Conservation (phyloP, 2,329 filamentous ascomycete species). For the Emydomyces testavorans region DNA sequence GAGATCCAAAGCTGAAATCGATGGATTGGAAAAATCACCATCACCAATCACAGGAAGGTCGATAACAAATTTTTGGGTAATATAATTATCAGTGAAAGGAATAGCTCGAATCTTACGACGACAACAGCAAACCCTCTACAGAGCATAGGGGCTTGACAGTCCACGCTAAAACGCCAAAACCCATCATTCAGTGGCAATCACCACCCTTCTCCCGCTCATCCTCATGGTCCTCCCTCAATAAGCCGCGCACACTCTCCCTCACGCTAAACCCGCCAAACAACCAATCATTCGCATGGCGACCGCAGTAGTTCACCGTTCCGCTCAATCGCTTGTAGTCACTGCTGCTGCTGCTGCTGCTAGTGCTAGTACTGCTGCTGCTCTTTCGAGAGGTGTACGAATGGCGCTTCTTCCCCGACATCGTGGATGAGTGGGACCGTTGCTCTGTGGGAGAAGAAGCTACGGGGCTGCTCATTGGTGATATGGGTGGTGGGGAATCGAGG, state of each 20-base stretch:
- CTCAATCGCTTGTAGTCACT: constrained; percentile 31
- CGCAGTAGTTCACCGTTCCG: constrained; percentile 36
- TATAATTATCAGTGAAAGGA: neutral
- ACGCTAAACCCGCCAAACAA: constrained; percentile 41
- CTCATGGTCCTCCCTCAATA: constrained; percentile 21
- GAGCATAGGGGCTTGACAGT: neutral
- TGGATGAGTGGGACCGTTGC: neutral
- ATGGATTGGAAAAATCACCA: neutral
- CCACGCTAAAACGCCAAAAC: neutral
- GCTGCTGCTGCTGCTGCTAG: too few species aligned
- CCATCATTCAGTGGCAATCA: neutral
- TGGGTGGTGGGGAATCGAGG: constrained; percentile 16
- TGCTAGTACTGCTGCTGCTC: constrained; percentile 22
- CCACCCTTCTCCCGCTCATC: neutral
- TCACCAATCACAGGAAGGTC: neutral
- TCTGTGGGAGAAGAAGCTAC: neutral
- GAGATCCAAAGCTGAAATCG: too few species aligned
- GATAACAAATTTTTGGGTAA: neutral
- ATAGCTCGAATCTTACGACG: neutral
- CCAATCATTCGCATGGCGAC: constrained; percentile 43
- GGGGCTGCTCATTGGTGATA: too few species aligned
- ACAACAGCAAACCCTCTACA: neutral
- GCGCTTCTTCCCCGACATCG: constrained; percentile 13
- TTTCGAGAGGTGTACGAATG: constrained; percentile 18
- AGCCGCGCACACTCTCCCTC: constrained; percentile 31